These are phyloP conservation scores for Microglena sp. DNA, from an alignment of 139 green algal species.

Conservation along the genomic window DNA sequence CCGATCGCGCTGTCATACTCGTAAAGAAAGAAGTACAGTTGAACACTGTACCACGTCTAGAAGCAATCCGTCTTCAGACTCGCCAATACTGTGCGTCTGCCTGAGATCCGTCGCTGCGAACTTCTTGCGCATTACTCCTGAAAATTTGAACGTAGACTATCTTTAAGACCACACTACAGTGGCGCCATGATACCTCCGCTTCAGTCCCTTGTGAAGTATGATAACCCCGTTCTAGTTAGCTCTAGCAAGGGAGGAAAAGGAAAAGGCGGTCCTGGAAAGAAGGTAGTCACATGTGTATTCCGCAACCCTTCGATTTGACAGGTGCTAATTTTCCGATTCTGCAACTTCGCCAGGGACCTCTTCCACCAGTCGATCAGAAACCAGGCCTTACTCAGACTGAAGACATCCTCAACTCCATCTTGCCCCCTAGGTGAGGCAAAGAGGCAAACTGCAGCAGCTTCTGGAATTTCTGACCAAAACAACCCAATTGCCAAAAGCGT, in stretches of 20 bases:
- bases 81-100: no score
- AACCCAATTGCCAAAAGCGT: no score
- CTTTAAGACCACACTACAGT: no score
- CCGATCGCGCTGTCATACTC: no score
- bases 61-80: no score
- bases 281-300: conserved; percentile 20
- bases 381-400: conserved; percentile 64
- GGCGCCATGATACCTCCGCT: conserved; percentile 57
- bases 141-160: no score
- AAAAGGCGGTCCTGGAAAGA: conserved; percentile 43
- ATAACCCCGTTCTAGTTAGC: conserved; percentile 59
- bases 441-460: background rate
- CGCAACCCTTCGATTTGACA: background rate
- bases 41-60: no score
- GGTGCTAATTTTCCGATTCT: background rate
- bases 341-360: conserved; percentile 32
- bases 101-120: no score
- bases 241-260: conserved; percentile 40
- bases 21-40: no score
- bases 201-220: conserved; percentile 65
- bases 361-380: conserved; percentile 64
- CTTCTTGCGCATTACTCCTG: no score
- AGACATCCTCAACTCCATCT: conserved; percentile 81
- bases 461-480: no score
- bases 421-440: conserved; percentile 55